Base-by-base conservation (phyloP, 2,329 filamentous ascomycete species). In the Exophiala sp. region DNA sequence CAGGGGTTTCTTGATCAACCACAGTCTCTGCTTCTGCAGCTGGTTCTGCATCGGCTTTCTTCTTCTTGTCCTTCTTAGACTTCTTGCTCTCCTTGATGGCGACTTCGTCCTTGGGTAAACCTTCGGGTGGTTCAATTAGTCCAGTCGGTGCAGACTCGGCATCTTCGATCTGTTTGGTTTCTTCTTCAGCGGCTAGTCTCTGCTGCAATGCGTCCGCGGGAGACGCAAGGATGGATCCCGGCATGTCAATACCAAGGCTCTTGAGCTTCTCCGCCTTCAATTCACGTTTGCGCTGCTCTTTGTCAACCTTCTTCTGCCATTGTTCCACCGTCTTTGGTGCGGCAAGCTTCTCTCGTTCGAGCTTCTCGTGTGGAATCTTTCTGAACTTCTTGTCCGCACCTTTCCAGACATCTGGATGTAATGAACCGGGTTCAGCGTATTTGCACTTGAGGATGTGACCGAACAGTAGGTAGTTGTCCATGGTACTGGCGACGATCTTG, bases 381-480 rank as follows among this genome's bases (percentile, higher is more conserved):
- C 95, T 95, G 80, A 94, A 96, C 52, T 91, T 87, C 66, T 84
- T 85, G 72, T 95, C 92, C 65, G 91, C 89, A 35, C 91, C 91
- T 75, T 94, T 91, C 83, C 91, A 97, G 49, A 96, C 76, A 58
- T 89, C 80, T 20, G 85, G 80, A 69, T 95, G 89, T 40, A 96
- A 77, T 67, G 91, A 85, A 57, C 88, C 89, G 53, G 83, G 76
- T 3, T 89, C 83, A 3, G 96, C 81, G 20, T 85, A 76, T 68
- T 89, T 88, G 72, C 91, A 92, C 72, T 95, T 92, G 63, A 99
- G 78, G 58, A 97, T 88, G 70, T 96, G 92, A 5, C 90, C 89
- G 70, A 96, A 97, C 67, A 99, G 81, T 36, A 97, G 83, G 73
- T 99, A 99, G 74, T 91, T 95, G 78, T 96, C 84, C 94, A 99